Evolutionary conservation across 441 rosid species (phyloP).

Genomic region (Eruca vesicaria): DNA sequence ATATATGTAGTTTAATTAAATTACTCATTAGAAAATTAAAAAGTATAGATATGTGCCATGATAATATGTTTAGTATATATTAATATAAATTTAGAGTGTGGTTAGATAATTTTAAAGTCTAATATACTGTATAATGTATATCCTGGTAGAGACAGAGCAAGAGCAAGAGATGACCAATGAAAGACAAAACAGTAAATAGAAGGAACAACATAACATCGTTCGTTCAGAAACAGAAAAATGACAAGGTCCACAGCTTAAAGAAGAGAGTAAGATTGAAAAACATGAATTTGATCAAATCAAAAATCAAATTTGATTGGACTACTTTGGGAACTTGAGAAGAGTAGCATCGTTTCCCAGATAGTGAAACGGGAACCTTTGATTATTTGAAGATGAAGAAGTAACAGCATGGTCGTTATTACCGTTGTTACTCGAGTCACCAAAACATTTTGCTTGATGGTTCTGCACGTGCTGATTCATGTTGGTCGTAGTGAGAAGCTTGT

Average conservation of each 20-base stretch:
- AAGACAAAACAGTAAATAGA: not conserved
- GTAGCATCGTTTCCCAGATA: slow-evolving; percentile 36
- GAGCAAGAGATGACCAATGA: not conserved
- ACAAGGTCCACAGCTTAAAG: slow-evolving; percentile 26
- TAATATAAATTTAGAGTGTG: too few relatives aligned
- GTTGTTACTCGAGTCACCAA: slow-evolving; percentile 21
- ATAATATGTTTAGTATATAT: too few relatives aligned
- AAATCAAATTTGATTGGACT: slow-evolving; percentile 11
- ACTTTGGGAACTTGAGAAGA: slow-evolving; percentile 38
- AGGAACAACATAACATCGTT: not conserved
- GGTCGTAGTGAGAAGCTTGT: slow-evolving; percentile 36
- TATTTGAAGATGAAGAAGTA: slow-evolving; percentile 22
- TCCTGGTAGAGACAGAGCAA: too few relatives aligned
- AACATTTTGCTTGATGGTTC: slow-evolving; percentile 33
- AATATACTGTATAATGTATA: too few relatives aligned
- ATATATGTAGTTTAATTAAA: too few relatives aligned
- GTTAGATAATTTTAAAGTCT: too few relatives aligned
- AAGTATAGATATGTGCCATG: too few relatives aligned
- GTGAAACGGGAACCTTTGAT: slow-evolving; percentile 40
- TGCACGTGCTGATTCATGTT: slow-evolving; percentile 30
- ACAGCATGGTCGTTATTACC: slow-evolving; percentile 19
- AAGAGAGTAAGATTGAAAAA: slow-evolving; percentile 20
- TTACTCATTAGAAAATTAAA: too few relatives aligned
- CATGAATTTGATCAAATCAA: not conserved
- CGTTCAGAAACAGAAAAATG: slow-evolving; percentile 2